phyloP scores from a whole-genome alignment of 1,284 basidiomycete species.

The Ustilago xerochloae region DNA sequence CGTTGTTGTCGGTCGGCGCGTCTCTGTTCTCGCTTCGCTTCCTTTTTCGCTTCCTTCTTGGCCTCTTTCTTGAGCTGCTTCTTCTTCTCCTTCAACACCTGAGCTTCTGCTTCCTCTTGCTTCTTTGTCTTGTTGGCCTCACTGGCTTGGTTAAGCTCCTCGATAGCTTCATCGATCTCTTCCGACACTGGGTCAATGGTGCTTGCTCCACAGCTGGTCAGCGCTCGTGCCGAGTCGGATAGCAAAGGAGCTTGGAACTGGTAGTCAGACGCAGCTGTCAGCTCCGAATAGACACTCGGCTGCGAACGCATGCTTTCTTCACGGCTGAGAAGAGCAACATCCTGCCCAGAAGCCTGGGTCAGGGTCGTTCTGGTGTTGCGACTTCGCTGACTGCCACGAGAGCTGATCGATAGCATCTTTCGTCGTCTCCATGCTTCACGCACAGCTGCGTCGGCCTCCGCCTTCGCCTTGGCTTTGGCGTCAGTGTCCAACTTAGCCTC shows the following conservation, averaged over 20 bases:
- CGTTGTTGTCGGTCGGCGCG: slow-evolving; percentile 20
- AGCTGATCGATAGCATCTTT: slow-evolving; percentile 41
- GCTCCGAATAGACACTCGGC: slow-evolving; percentile 40
- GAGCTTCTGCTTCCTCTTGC: slow-evolving; percentile 12
- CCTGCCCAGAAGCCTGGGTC: not conserved
- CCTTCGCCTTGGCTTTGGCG: slow-evolving; percentile 27
- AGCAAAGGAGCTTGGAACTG: slow-evolving; percentile 34
- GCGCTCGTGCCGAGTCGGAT: slow-evolving; percentile 7
- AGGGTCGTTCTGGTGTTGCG: slow-evolving; percentile 5
- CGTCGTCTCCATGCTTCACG: slow-evolving; percentile 29
- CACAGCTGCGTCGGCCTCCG: slow-evolving; percentile 30
- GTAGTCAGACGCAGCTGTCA: slow-evolving; percentile 47
- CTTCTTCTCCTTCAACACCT: slow-evolving; percentile 17
- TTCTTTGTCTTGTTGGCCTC: not conserved
- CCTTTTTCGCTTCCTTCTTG: slow-evolving; percentile 33
- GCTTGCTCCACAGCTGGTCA: slow-evolving; percentile 14
- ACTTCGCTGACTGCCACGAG: slow-evolving; percentile 28
- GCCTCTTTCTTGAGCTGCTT: slow-evolving; percentile 10
- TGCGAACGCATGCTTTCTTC: slow-evolving; percentile 25
- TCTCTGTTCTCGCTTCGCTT: slow-evolving; percentile 21
- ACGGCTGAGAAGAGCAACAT: slow-evolving; percentile 2
- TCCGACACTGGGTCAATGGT: slow-evolving; percentile 6
- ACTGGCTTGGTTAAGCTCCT: not conserved
- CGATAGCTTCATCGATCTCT: not conserved
- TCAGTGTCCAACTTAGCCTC: not conserved